A percentile compares a stretch with the other conserved stretches of the same genome.
These are phyloP conservation scores for Penicillium paxilli DNA, from an alignment of 495 filamentous ascomycete species.

Conservation along the genomic window DNA sequence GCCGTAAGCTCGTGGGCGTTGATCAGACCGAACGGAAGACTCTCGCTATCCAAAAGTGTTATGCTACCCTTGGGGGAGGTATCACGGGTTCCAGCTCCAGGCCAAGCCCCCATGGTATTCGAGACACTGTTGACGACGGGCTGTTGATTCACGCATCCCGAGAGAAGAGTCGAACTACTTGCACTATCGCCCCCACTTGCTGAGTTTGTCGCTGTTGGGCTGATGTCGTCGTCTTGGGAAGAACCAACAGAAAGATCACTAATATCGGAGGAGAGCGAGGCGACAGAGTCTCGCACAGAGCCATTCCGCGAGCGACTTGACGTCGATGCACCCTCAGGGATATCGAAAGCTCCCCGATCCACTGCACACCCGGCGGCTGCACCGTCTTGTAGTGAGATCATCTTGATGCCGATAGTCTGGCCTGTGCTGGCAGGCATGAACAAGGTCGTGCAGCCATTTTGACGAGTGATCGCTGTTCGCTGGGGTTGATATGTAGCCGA, in stretches of 20 bases:
- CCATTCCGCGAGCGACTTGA: constrained; percentile 12
- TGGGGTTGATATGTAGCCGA: constrained; percentile 71
- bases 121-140: constrained; percentile 31
- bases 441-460: constrained; percentile 76
- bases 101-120: constrained; percentile 40
- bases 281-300: constrained; percentile 29
- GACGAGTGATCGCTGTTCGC: constrained; percentile 66
- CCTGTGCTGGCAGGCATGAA: constrained; percentile 84
- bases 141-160: constrained; percentile 37
- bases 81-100: constrained; percentile 39
- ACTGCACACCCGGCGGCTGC: constrained; percentile 33
- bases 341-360: constrained; percentile 22
- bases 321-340: constrained; percentile 16
- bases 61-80: constrained; percentile 77
- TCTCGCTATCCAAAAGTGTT: constrained; percentile 67
- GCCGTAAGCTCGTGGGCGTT: constrained; percentile 86
- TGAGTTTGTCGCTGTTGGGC: constrained; percentile 21
- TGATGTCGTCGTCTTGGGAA: constrained; percentile 31
- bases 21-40: constrained; percentile 74
- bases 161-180: constrained; percentile 28
- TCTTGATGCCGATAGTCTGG: constrained; percentile 61
- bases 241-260: constrained; percentile 40
- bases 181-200: constrained; percentile 30
- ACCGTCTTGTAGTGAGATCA: constrained; percentile 54
- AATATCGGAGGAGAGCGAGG: constrained; percentile 40